Base-by-base conservation (phyloP, 768 basidiomycete genomes). In the Agaricus bisporus region DNA sequence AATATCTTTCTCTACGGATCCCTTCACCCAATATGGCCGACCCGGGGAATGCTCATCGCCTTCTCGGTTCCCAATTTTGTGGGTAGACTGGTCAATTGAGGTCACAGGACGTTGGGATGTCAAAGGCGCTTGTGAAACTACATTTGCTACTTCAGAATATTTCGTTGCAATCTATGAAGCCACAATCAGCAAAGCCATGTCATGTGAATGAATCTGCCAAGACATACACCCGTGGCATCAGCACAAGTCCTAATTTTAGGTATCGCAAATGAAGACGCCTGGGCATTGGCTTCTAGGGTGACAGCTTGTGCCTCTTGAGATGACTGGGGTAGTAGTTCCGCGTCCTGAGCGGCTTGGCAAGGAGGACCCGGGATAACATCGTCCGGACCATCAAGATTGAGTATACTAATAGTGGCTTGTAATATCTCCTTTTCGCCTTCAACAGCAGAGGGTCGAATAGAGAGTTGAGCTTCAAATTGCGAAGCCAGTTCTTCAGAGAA, bases 181-280 rank as follows among this genome's bases (percentile, higher is more conserved):
- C 28, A 10, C 28, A 29, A 46, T 17, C 11, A 54, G 41, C 44
- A 41, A 20, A 41, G 32, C 4, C 5, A 25, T 29, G 49, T 4
- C 54, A 28, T 3, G 38, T 35, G 41, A 41, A n/a, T 28, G 6
- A 14, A 8, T 26, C 11, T 5, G 45, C 48, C 3, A n/a, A n/a
- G 9, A 56, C 66, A 58, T 60, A 71, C 73, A 59, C 73, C 71
- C 22, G 70, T 64, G 38, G 72, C 69, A 58, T 73, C 72, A 4
- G 71, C 72, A 52, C 71, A 73, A 12, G 72, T 73, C 35, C 60
- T 56, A 36, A 65, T 58, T 39, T 60, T 45, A 54, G 63, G 61
- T n/a, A 67, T 58, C 20, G 50, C 44, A 17, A 56, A 29, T 32
- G 41, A 6, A 43, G 43, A 41, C 29, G 35, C 41, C n/a, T 36